A percentile compares a stretch with the other conserved stretches of the same genome.
Conservation (phyloP, 495 filamentous ascomycete genomes). For the Astrothelium subdiscretum region DNA sequence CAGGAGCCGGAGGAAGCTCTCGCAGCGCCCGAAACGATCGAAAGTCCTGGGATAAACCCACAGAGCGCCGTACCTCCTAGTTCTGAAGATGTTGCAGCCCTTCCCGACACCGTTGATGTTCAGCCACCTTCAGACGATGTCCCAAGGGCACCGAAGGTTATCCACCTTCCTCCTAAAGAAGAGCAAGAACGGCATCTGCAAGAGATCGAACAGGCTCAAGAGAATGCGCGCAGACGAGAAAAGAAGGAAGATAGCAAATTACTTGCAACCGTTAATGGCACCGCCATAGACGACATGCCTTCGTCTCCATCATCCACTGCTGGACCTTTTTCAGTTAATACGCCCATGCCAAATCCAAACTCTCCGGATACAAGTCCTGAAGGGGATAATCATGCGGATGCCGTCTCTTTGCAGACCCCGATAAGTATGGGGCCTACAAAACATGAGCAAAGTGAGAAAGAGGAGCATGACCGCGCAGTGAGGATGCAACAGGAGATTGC, state of each 20-base stretch:
- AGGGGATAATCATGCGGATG: slow-evolving; percentile 36
- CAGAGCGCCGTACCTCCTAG: neutral
- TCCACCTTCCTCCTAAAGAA: slow-evolving; percentile 28
- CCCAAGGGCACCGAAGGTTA: slow-evolving; percentile 14
- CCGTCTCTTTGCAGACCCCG: slow-evolving; percentile 21
- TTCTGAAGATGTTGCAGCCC: slow-evolving; percentile 3
- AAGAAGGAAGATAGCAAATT: slow-evolving; percentile 11
- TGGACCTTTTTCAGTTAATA: slow-evolving; percentile 31
- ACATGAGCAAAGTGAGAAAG: slow-evolving; percentile 26
- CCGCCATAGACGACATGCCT: slow-evolving; percentile 16
- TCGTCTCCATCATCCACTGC: slow-evolving; percentile 34
- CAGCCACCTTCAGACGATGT: neutral
- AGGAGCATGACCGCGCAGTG: slow-evolving; percentile 28
- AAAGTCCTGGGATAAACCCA: neutral
- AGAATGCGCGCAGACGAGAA: slow-evolving; percentile 13
- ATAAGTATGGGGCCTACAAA: slow-evolving; percentile 19
- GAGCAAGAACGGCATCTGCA: slow-evolving; percentile 23
- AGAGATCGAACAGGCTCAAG: slow-evolving; percentile 18
- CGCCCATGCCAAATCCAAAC: slow-evolving; percentile 30
- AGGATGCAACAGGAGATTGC: slow-evolving; percentile 28
- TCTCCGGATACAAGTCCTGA: slow-evolving; percentile 44
- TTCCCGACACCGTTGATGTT: neutral
- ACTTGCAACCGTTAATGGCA: slow-evolving; percentile 1
- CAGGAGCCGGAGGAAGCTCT: neutral
- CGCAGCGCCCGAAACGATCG: neutral